Evolutionary conservation across 2,329 filamentous ascomycete species (phyloP), one percentile per base, ranked within the genome.

Genomic region (Tolypocladium paradoxum): DNA sequence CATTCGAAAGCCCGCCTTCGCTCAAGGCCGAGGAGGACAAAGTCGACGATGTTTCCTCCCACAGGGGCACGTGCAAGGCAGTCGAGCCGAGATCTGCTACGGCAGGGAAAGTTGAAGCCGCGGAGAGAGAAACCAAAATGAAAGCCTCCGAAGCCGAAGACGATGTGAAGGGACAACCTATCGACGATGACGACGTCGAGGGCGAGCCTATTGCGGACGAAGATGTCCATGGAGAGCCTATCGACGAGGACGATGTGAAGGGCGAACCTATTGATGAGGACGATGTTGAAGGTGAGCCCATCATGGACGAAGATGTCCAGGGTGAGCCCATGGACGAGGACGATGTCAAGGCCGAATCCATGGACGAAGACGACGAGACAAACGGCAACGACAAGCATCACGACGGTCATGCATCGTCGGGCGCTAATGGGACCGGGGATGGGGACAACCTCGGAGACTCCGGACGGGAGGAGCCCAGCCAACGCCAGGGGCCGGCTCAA

Each of bases 1-100:
- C 79, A 14, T 95, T 95, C 62, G 82, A 87, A 57, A 82, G 83
- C 52, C 87, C 87, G 31, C 85, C 86, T 16, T 64, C 69, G 11
- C 56, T 64, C 6, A 70, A 66, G 56, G 52, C 51, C 2, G 62
- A 61, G 45, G 65, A 62, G 46, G 65, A 65, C 35, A 65, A 65
- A 50, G 49, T 43, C 38, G 57, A 57, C 11, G 54, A 53, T 43
- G 61, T 8, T 18, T 9, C 58, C 49, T 61, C 68, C 54, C 70
- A 70, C 57, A 70, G 63, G 56, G 68, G 64, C 56, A 74, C 63
- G 60, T 82, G 76, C 75, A 79, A 81, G 65, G 65, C 72, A 27
- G 73, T 79, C 22, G 78, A 79, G 55, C 72, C 59, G 3, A 58
- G 57, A 4, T 51, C 58, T 47, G 57, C 56, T 20, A 52, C 48